phyloP scores from a whole-genome alignment of 1,139 yeast species.

The Debaryomycetaceae sp. region DNA sequence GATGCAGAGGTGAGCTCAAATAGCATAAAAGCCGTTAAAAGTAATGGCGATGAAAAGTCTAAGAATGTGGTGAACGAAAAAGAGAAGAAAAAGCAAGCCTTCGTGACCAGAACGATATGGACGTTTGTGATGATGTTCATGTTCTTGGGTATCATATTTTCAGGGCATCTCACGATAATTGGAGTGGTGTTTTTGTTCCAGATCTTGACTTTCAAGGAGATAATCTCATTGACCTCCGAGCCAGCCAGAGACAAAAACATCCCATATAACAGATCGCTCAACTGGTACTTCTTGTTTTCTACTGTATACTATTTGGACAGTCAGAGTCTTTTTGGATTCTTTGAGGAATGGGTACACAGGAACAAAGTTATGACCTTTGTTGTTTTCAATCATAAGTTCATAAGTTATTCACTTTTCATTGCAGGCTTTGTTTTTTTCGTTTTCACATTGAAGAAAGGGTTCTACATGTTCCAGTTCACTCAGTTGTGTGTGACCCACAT shows the following conservation, averaged over 20 bases:
- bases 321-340: slow-evolving; percentile 68
- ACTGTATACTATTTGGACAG: slow-evolving; percentile 90
- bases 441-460: slow-evolving; percentile 83
- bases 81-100: slow-evolving; percentile 76
- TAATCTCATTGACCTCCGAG: slow-evolving; percentile 79
- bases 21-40: slow-evolving; percentile 9
- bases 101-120: slow-evolving; percentile 90
- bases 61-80: slow-evolving; percentile 22
- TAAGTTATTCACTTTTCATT: slow-evolving; percentile 80
- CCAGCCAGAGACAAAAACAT: slow-evolving; percentile 82
- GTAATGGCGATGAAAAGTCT: not conserved
- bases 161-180: slow-evolving; percentile 86
- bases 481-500: slow-evolving; percentile 93
- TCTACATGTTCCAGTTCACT: slow-evolving; percentile 86
- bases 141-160: slow-evolving; percentile 68
- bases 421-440: slow-evolving; percentile 90
- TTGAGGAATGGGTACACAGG: slow-evolving; percentile 42
- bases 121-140: slow-evolving; percentile 84
- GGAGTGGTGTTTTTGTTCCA: slow-evolving; percentile 70
- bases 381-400: slow-evolving; percentile 74
- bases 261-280: slow-evolving; percentile 79
- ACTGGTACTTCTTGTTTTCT: slow-evolving; percentile 83
- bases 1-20: not conserved
- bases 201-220: slow-evolving; percentile 83
- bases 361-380: slow-evolving; percentile 39